Conservation (phyloP, 495 filamentous ascomycete genomes). For the Rhypophila decipiens region DNA sequence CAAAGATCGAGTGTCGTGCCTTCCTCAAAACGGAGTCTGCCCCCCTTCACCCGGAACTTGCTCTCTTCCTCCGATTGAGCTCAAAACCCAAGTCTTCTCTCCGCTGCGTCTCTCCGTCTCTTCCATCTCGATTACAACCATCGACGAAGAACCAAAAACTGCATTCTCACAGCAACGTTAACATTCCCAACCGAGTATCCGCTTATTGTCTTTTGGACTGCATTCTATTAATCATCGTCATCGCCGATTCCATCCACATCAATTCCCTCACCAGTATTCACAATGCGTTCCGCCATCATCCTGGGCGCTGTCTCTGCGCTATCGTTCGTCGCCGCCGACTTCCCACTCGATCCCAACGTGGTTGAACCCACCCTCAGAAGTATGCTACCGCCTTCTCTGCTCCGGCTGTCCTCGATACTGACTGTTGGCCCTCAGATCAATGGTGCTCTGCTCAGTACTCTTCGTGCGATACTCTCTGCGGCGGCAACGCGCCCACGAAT, state of each 20-base stretch:
- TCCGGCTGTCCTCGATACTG: not conserved
- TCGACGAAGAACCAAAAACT: too few species aligned
- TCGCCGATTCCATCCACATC: not conserved
- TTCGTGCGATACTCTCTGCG: slow-evolving; percentile 30
- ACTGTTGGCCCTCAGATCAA: slow-evolving; percentile 9
- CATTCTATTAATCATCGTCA: not conserved
- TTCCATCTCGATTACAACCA: too few species aligned
- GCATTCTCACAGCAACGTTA: not conserved
- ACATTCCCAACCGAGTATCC: not conserved
- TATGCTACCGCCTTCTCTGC: slow-evolving; percentile 9
- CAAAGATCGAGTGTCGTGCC: slow-evolving; percentile 20
- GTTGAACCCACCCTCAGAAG: slow-evolving; percentile 13
- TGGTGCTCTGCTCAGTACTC: slow-evolving; percentile 33
- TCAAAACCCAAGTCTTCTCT: not conserved
- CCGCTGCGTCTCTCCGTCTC: not conserved
- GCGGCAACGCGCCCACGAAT: slow-evolving; percentile 10
- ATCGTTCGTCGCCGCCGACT: slow-evolving; percentile 19
- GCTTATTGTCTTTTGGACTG: not conserved
- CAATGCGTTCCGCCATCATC: slow-evolving; percentile 24
- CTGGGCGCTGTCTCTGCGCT: slow-evolving; percentile 28
- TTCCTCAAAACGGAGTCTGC: slow-evolving; percentile 17
- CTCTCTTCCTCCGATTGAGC: not conserved
- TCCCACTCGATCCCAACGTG: slow-evolving; percentile 19
- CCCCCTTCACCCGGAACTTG: slow-evolving; percentile 5
- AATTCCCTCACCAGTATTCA: not conserved